A percentile compares a stretch with the other conserved stretches of the same genome.
Evolutionary conservation across 2,329 filamentous ascomycete genomes (phyloP).

Genomic region (Nemania abortiva): DNA sequence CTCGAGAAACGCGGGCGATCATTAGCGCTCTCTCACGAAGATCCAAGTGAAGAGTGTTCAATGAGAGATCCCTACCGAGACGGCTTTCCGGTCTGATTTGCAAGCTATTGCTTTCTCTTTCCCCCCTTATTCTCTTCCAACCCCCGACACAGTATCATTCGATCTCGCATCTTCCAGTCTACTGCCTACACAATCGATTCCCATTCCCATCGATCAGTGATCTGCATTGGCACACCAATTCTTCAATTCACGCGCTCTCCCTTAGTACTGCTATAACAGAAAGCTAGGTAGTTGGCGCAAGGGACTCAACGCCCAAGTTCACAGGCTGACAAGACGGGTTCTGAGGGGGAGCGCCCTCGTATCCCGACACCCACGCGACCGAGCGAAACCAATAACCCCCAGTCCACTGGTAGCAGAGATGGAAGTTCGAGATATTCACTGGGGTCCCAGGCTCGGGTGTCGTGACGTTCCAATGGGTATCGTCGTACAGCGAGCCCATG

Average conservation of each 20-base stretch:
- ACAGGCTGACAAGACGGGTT: conserved; percentile 38
- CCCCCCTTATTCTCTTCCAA: not conserved
- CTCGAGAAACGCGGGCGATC: not conserved
- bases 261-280: not conserved
- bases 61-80: not conserved
- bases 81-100: not conserved
- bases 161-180: not conserved
- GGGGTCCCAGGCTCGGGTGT: not conserved
- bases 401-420: conserved; percentile 39
- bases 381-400: conserved; percentile 37
- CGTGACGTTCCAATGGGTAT: conserved; percentile 32
- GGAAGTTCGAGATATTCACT: conserved; percentile 27
- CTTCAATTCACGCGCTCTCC: not conserved
- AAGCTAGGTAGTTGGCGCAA: not conserved
- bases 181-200: not conserved
- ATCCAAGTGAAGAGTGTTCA: no score
- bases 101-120: not conserved
- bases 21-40: not conserved
- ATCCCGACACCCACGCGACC: conserved; percentile 34
- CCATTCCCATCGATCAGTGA: not conserved
- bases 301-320: conserved; percentile 34
- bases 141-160: not conserved
- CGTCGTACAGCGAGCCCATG: conserved; percentile 27
- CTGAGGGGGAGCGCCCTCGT: conserved; percentile 25
- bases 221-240: not conserved